These are phyloP conservation scores for Apium graveolens DNA, from an alignment of 129 eudicot genomes.

Conservation along the genomic window DNA sequence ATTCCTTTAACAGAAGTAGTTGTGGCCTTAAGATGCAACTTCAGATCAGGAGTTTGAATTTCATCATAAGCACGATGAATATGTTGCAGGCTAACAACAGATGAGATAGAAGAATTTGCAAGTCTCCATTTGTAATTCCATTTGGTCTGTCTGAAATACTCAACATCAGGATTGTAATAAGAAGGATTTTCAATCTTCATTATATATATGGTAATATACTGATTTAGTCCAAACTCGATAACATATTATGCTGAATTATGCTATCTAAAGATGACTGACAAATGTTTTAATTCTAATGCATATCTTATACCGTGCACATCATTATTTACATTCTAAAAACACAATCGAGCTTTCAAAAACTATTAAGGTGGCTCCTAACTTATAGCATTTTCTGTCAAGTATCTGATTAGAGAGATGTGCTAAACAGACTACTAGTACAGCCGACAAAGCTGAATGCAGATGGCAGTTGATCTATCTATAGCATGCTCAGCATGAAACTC, in stretches of 20 bases:
- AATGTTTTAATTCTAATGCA: neutral
- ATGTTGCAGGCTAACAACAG: too few relatives aligned
- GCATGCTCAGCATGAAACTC: neutral
- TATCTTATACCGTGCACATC: neutral
- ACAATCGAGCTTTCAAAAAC: neutral
- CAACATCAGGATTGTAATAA: too few relatives aligned
- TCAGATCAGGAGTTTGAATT: too few relatives aligned
- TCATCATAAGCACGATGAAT: too few relatives aligned
- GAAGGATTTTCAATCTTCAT: too few relatives aligned
- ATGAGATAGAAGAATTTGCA: too few relatives aligned
- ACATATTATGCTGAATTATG: neutral
- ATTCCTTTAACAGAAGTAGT: too few relatives aligned
- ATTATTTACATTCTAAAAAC: neutral
- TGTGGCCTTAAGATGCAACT: too few relatives aligned
- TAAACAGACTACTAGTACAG: neutral
- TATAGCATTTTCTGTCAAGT: neutral
- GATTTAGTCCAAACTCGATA: neutral
- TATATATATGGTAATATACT: neutral
- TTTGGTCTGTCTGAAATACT: too few relatives aligned
- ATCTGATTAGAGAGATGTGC: neutral
- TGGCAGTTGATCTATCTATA: neutral
- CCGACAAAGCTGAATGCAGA: neutral
- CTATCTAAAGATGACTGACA: neutral
- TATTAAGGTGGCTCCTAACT: neutral
- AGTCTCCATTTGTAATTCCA: too few relatives aligned